Conservation (phyloP, 176 grass and related monocot genomes). For the Triticum dicoccoides region DNA sequence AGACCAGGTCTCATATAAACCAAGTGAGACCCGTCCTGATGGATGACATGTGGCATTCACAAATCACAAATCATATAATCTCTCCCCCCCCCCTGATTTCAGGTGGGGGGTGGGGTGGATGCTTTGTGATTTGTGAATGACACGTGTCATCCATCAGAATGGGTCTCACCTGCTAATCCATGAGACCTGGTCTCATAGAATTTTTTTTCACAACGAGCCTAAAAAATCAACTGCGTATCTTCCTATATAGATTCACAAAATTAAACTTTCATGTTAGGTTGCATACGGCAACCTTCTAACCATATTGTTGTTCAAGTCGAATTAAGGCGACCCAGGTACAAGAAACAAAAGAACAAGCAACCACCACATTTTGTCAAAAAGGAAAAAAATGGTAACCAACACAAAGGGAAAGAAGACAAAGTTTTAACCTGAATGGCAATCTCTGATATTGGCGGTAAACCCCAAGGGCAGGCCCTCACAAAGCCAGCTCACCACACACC, state of each 20-base stretch:
- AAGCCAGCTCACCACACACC: slow-evolving; percentile 28
- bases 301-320: not conserved
- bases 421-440: not conserved
- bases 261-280: not conserved
- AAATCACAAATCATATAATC: too few relatives aligned
- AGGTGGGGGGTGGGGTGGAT: too few relatives aligned
- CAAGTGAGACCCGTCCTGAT: too few relatives aligned
- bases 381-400: not conserved
- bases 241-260: not conserved
- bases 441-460: not conserved
- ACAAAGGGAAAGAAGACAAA: not conserved
- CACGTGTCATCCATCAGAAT: too few relatives aligned
- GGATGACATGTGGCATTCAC: too few relatives aligned
- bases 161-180: too few relatives aligned
- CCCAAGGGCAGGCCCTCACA: not conserved
- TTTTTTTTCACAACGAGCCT: too few relatives aligned
- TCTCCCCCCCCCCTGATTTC: too few relatives aligned
- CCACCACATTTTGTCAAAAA: too few relatives aligned
- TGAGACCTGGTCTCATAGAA: too few relatives aligned
- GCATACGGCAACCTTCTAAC: not conserved
- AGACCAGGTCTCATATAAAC: too few relatives aligned
- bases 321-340: not conserved
- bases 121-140: too few relatives aligned
- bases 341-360: not conserved
- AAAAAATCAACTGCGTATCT: not conserved